Conservation (phyloP, 2,329 filamentous ascomycete genomes). For the Pyricularia grisea region DNA sequence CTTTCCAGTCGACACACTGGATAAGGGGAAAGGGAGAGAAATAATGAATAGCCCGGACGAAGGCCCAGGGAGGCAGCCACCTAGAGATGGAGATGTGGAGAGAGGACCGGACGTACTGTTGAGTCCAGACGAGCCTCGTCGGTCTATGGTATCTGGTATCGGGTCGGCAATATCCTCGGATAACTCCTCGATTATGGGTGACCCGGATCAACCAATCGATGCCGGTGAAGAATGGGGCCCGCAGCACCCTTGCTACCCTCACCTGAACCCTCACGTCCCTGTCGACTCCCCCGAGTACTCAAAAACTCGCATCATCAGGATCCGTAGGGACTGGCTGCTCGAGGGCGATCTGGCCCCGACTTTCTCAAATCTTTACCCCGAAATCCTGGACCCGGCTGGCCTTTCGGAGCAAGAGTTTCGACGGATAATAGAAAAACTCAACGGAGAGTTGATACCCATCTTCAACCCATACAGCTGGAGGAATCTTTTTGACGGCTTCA, state of each 20-base stretch:
- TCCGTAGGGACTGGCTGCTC: conserved; percentile 85
- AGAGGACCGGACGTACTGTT: conserved; percentile 36
- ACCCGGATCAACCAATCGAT: conserved; percentile 53
- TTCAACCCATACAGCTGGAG: conserved; percentile 71
- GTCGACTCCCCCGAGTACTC: conserved; percentile 63
- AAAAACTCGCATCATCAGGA: conserved; percentile 80
- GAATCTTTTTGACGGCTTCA: conserved; percentile 68
- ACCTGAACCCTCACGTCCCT: conserved; percentile 85
- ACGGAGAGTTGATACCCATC: conserved; percentile 62
- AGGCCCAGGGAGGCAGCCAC: conserved; percentile 17
- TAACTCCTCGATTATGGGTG: conserved; percentile 53
- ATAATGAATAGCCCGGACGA: conserved; percentile 32
- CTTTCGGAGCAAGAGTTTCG: conserved; percentile 83
- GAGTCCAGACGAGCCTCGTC: conserved; percentile 21
- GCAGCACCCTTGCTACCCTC: conserved; percentile 87
- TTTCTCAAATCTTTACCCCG: conserved; percentile 91
- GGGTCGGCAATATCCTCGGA: conserved; percentile 46
- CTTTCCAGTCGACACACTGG: conserved; percentile 10
- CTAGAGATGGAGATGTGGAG: conserved; percentile 44
- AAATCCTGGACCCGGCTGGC: conserved; percentile 80
- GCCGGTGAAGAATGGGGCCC: conserved; percentile 83
- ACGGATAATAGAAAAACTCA: conserved; percentile 70
- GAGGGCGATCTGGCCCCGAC: conserved; percentile 84
- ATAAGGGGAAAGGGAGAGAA: conserved; percentile 22
- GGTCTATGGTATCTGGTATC: conserved; percentile 41